These are phyloP conservation scores for Phaeosphaeria sp. DNA, from an alignment of 2,329 filamentous ascomycete species.

Conservation along the genomic window DNA sequence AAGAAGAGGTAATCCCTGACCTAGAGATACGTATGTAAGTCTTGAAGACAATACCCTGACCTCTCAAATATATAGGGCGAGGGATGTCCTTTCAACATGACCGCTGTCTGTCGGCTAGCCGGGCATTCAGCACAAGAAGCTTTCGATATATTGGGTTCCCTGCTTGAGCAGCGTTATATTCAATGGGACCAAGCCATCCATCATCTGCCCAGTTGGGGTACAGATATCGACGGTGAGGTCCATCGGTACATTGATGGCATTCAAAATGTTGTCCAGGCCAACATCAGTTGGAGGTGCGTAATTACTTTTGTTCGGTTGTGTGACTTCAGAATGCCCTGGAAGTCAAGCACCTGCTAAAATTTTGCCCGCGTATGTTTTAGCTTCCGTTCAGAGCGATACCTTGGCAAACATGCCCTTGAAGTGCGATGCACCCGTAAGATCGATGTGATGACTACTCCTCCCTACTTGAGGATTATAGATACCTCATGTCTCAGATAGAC, in stretches of 20 bases:
- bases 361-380: background rate
- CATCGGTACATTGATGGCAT: conserved; percentile 3
- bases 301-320: background rate
- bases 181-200: conserved; percentile 4
- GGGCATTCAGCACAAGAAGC: conserved; percentile 3
- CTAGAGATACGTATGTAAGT: background rate
- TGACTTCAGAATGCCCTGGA: background rate
- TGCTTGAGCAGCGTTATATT: conserved; percentile 3
- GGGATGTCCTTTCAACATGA: conserved; percentile 5
- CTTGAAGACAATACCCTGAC: background rate
- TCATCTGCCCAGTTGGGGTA: conserved; percentile 1
- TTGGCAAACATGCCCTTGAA: conserved; percentile 1
- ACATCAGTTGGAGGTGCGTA: conserved; percentile 5
- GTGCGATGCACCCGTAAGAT: background rate
- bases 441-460: conserved; percentile 1
- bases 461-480: conserved; percentile 1
- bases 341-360: background rate
- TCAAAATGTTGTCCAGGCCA: conserved; percentile 4
- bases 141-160: conserved; percentile 2
- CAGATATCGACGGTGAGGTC: conserved; percentile 1
- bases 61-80: background rate
- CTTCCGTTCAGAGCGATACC: conserved; percentile 4
- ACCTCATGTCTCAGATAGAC: too few relatives aligned
- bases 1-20: conserved; percentile 3
- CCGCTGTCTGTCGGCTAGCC: background rate